These are phyloP conservation scores for Trametes sp. DNA, from an alignment of 1,284 basidiomycete species.

Conservation along the genomic window DNA sequence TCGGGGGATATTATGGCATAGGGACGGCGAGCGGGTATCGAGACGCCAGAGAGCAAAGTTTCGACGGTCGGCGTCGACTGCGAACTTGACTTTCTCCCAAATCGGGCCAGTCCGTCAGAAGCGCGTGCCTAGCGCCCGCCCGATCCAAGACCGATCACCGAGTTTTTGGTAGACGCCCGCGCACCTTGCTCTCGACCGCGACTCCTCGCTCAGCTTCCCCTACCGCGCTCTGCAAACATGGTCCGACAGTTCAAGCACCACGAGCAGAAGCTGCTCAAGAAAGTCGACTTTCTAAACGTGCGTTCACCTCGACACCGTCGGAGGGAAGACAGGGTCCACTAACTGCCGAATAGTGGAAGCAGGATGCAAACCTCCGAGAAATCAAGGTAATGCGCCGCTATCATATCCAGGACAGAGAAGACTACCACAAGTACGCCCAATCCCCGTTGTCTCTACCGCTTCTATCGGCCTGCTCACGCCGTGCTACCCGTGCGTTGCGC, in stretches of 20 bases:
- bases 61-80: neutral
- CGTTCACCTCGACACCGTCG: slow-evolving; percentile 40
- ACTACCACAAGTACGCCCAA: slow-evolving; percentile 86
- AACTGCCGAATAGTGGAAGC: slow-evolving; percentile 82
- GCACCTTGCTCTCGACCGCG: slow-evolving; percentile 12
- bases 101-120: slow-evolving; percentile 9
- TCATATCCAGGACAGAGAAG: slow-evolving; percentile 93
- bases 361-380: slow-evolving; percentile 92
- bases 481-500: slow-evolving; percentile 12
- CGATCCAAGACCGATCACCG: neutral
- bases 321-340: neutral
- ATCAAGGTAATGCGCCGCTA: slow-evolving; percentile 96
- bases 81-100: slow-evolving; percentile 6
- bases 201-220: neutral
- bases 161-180: slow-evolving; percentile 20
- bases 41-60: neutral
- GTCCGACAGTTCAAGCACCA: slow-evolving; percentile 95
- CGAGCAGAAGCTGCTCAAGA: slow-evolving; percentile 93
- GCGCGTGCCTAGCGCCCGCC: neutral
- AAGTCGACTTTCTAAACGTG: slow-evolving; percentile 93
- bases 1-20: slow-evolving; percentile 8
- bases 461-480: neutral
- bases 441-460: neutral
- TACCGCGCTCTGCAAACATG: slow-evolving; percentile 46
- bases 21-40: neutral